Conservation (phyloP, 768 basidiomycete genomes). For the Pisolithus albus region DNA sequence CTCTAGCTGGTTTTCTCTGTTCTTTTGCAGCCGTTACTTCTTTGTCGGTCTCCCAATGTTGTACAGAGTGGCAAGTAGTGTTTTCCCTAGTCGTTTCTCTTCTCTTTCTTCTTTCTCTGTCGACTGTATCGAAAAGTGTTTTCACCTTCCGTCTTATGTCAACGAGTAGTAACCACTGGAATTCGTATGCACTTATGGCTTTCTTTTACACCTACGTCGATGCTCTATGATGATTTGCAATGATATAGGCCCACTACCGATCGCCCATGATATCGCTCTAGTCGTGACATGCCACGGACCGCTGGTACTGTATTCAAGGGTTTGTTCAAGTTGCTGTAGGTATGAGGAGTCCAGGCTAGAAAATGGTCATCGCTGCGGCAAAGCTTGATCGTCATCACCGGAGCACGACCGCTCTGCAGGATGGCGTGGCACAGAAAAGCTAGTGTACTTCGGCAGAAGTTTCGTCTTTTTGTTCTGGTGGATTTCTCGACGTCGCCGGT, state of each 20-base stretch:
- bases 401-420: conserved; percentile 23
- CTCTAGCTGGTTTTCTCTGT: conserved; percentile 6
- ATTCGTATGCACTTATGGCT: conserved; percentile 2
- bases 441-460: conserved; percentile 12
- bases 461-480: background rate
- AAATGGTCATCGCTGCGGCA: background rate
- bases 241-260: too few species aligned
- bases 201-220: too few species aligned
- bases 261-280: too few species aligned
- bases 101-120: conserved; percentile 6
- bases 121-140: conserved; percentile 24
- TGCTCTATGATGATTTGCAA: too few species aligned
- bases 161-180: conserved; percentile 11
- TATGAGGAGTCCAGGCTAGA: background rate
- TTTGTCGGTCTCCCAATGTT: conserved; percentile 3
- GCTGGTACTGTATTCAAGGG: conserved; percentile 15
- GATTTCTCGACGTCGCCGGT: too few species aligned
- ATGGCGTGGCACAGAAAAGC: conserved; percentile 24
- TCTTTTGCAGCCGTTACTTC: conserved; percentile 4
- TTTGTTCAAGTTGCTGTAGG: conserved; percentile 11
- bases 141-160: conserved; percentile 7
- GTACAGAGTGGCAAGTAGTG: conserved; percentile 4
- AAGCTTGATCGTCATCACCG: background rate
- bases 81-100: conserved; percentile 10
- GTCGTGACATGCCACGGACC: too few species aligned